Evolutionary conservation across 1,284 basidiomycete genomes (phyloP).

Genomic region (Marasmius sp.): DNA sequence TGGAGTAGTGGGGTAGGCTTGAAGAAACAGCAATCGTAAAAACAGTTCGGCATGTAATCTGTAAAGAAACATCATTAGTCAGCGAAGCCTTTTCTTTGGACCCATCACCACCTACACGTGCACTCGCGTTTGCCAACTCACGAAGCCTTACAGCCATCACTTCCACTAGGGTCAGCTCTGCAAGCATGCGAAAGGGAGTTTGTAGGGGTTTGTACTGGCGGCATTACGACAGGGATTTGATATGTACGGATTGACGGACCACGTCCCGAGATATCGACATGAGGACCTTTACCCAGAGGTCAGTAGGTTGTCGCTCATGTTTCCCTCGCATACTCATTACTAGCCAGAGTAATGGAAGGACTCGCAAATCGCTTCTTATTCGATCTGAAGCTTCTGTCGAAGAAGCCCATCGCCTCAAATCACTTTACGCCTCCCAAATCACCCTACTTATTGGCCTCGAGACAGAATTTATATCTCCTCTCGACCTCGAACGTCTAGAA

Average conservation of each 20-base stretch:
- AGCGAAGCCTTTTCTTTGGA: no score
- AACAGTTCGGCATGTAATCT: no score
- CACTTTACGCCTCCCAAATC: conserved; percentile 59
- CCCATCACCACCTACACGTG: no score
- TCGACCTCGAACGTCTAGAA: conserved; percentile 64
- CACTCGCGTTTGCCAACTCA: no score
- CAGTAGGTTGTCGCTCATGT: conserved; percentile 51
- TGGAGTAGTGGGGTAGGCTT: no score
- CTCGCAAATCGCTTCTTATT: conserved; percentile 44
- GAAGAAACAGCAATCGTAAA: no score
- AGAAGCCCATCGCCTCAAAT: conserved; percentile 79
- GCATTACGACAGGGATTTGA: conserved; percentile 81
- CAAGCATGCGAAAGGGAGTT: conserved; percentile 77
- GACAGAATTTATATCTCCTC: conserved; percentile 82
- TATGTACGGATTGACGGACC: conserved; percentile 91
- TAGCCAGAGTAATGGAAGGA: conserved; percentile 31
- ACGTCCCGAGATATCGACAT: conserved; percentile 83
- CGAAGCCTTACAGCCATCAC: conserved; percentile 91
- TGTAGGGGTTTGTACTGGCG: conserved; percentile 79
- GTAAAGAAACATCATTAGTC: no score
- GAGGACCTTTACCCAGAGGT: conserved; percentile 94
- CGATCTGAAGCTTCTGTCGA: conserved; percentile 72
- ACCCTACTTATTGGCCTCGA: conserved; percentile 88
- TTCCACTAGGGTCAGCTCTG: conserved; percentile 98
- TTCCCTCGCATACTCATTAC: conserved; percentile 8